phyloP scores from a whole-genome alignment of 768 basidiomycete genomes.

The Hysterangium stoloniferum region DNA sequence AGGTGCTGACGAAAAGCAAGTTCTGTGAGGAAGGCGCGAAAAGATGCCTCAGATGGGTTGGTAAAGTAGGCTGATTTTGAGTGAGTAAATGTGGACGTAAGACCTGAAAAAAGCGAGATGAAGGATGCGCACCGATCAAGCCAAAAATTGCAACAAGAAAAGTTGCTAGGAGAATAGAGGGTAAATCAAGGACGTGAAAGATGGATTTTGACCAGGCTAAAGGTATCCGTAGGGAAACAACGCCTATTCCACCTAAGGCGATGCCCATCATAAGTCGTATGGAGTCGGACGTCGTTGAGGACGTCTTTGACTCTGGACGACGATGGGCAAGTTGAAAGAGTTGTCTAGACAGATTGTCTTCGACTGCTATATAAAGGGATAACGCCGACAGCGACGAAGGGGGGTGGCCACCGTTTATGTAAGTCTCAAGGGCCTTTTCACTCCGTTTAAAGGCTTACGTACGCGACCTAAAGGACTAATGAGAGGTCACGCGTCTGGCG shows the following conservation, averaged over 20 bases:
- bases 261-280: slow-evolving; percentile 43
- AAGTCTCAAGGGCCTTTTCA: slow-evolving; percentile 1
- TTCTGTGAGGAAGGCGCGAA: slow-evolving; percentile 93
- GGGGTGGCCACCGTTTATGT: neutral
- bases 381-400: neutral
- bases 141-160: slow-evolving; percentile 62
- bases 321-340: slow-evolving; percentile 12
- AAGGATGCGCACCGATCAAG: slow-evolving; percentile 56
- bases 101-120: slow-evolving; percentile 13
- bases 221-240: slow-evolving; percentile 51
- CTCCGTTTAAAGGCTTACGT: slow-evolving; percentile 1
- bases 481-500: too few relatives aligned
- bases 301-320: neutral
- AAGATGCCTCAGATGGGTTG: slow-evolving; percentile 90
- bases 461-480: neutral
- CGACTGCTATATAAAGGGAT: neutral
- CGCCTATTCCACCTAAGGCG: slow-evolving; percentile 53
- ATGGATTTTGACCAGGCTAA: slow-evolving; percentile 39
- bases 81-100: slow-evolving; percentile 2
- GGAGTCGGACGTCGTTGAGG: slow-evolving; percentile 10
- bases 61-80: slow-evolving; percentile 74
- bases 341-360: slow-evolving; percentile 10
- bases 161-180: slow-evolving; percentile 62
- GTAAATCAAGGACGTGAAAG: slow-evolving; percentile 53
- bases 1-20: slow-evolving; percentile 94